Conservation (phyloP, 441 rosid genomes). For the Daphne laureola region DNA sequence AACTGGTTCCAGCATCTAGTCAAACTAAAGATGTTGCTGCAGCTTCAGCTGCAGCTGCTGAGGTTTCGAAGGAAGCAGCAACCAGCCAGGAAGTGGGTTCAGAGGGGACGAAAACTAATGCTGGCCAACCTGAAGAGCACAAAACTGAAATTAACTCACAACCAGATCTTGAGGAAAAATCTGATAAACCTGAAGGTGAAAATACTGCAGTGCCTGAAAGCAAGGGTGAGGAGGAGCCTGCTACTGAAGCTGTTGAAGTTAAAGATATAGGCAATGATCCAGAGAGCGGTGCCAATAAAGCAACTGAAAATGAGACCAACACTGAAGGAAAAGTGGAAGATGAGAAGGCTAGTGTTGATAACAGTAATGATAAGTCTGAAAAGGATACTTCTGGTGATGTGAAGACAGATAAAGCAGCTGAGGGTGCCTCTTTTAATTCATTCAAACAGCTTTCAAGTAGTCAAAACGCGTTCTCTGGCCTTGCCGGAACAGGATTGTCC, state of each 20-base stretch:
- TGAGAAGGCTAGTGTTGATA: constrained; percentile 25
- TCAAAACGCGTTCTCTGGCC: constrained; percentile 85
- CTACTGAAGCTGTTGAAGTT: constrained; percentile 21
- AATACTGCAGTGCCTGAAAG: constrained; percentile 18
- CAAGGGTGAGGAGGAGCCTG: constrained; percentile 23
- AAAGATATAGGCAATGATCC: constrained; percentile 24
- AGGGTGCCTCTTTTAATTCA: constrained; percentile 46
- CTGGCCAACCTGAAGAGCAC: constrained; percentile 11
- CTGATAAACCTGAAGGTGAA: constrained; percentile 22
- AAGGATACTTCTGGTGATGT: constrained; percentile 29
- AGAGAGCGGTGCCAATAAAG: constrained; percentile 21
- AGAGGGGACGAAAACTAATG: constrained; percentile 25
- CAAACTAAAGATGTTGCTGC: constrained; percentile 11
- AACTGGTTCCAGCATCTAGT: constrained; percentile 35
- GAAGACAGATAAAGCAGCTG: constrained; percentile 35
- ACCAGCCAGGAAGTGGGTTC: constrained; percentile 28
- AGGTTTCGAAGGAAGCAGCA: constrained; percentile 21
- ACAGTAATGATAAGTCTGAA: constrained; percentile 15
- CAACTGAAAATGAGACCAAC: constrained; percentile 18
- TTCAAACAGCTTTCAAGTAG: constrained; percentile 88
- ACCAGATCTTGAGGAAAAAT: constrained; percentile 11
- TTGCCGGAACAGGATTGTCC: constrained; percentile 81
- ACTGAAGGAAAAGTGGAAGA: constrained; percentile 22
- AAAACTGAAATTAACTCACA: constrained; percentile 16
- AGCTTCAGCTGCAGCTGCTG: constrained; percentile 3